phyloP scores from a whole-genome alignment of 2,329 filamentous ascomycete species.

The Alternaria brassicae region DNA sequence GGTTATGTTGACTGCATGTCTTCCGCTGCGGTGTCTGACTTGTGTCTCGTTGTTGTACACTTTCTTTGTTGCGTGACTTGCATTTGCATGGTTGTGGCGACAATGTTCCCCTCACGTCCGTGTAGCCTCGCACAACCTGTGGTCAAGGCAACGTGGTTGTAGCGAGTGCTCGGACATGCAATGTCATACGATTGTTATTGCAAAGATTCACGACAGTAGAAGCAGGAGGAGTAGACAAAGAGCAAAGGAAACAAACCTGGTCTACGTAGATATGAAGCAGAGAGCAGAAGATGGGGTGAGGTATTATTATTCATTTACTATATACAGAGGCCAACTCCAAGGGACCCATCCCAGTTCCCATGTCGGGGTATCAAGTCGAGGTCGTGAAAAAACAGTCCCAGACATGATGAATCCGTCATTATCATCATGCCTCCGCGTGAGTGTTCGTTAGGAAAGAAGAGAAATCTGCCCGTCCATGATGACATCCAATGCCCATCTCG shows the following conservation, averaged over 20 bases:
- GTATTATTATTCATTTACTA: constrained; percentile 36
- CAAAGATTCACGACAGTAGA: background rate
- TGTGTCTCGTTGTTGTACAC: background rate
- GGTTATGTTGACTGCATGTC: background rate
- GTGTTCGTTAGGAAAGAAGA: constrained; percentile 24
- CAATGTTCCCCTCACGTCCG: background rate
- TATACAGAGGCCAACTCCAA: constrained; percentile 28
- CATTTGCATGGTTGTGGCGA: background rate
- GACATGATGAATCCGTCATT: constrained; percentile 32
- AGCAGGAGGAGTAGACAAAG: background rate
- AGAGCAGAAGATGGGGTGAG: constrained; percentile 5
- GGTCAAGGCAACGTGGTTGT: background rate
- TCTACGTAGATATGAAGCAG: background rate
- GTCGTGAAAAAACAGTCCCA: constrained; percentile 28
- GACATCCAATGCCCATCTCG: constrained; percentile 33
- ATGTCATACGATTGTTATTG: no score
- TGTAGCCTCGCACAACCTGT: background rate
- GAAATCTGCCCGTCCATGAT: constrained; percentile 24
- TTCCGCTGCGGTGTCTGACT: background rate
- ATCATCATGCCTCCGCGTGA: constrained; percentile 32
- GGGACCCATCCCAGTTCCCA: constrained; percentile 21
- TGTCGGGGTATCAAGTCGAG: constrained; percentile 45
- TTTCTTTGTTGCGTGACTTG: background rate
- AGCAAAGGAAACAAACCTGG: background rate
- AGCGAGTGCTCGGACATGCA: background rate